These are phyloP conservation scores for Sungouiozyma ichnusensis DNA, from an alignment of 805 yeast species.

Conservation along the genomic window DNA sequence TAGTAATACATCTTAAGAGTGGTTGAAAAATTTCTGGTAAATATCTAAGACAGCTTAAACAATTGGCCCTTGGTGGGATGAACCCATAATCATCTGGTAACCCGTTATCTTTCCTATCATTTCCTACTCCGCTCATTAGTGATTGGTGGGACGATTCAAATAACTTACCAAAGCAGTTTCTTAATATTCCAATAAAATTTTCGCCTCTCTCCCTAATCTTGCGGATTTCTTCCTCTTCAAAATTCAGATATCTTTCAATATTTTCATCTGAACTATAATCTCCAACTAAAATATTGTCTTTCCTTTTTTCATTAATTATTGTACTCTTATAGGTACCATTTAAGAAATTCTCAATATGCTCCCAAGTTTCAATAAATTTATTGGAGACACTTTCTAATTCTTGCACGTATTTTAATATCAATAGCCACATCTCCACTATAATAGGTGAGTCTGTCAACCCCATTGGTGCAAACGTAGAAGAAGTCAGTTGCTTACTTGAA, in stretches of 20 bases:
- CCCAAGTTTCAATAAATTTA: slow-evolving; percentile 43
- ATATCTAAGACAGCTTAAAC: slow-evolving; percentile 47
- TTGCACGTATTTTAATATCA: slow-evolving; percentile 33
- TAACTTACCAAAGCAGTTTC: slow-evolving; percentile 21
- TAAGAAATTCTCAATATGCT: slow-evolving; percentile 43
- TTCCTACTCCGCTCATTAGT: background rate
- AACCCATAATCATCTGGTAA: slow-evolving; percentile 37
- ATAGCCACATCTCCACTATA: slow-evolving; percentile 51
- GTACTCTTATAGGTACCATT: slow-evolving; percentile 36
- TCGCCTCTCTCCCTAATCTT: slow-evolving; percentile 33
- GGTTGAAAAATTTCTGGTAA: slow-evolving; percentile 37
- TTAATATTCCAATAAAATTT: slow-evolving; percentile 30
- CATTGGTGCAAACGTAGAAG: background rate
- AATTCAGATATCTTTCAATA: slow-evolving; percentile 30
- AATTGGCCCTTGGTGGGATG: slow-evolving; percentile 55
- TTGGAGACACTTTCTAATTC: slow-evolving; percentile 32
- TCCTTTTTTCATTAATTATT: slow-evolving; percentile 34
- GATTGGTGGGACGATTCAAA: slow-evolving; percentile 29
- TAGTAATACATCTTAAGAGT: slow-evolving; percentile 33
- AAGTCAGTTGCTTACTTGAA: background rate
- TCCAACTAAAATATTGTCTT: slow-evolving; percentile 25
- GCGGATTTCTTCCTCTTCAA: slow-evolving; percentile 36
- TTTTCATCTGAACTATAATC: slow-evolving; percentile 23
- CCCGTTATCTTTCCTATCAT: slow-evolving; percentile 17
- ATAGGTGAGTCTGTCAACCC: slow-evolving; percentile 42